A percentile compares a stretch with the other conserved stretches of the same genome.
Conservation (phyloP, 805 yeast genomes). For the Yamadazyma laniorum region DNA sequence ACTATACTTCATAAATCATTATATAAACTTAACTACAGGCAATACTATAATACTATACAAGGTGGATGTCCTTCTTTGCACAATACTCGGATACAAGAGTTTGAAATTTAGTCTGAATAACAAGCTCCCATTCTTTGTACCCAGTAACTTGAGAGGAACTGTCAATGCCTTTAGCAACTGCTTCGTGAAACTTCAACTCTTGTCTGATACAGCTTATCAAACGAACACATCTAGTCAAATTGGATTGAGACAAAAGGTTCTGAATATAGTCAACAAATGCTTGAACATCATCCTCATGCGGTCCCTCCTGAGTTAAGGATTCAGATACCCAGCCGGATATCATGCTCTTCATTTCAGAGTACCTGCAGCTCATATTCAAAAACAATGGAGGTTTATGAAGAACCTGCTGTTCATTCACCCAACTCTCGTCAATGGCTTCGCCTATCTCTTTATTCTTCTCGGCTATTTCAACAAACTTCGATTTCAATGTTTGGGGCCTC, state of each 20-base stretch:
- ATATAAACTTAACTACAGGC: too few species aligned
- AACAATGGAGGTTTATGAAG: slow-evolving; percentile 16
- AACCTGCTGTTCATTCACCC: slow-evolving; percentile 22
- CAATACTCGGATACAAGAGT: background rate
- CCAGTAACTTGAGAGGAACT: background rate
- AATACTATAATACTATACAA: too few species aligned
- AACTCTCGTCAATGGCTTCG: slow-evolving; percentile 13
- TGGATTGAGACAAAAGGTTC: slow-evolving; percentile 17
- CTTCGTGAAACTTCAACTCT: slow-evolving; percentile 6
- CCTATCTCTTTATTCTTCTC: slow-evolving; percentile 14
- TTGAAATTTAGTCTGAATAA: background rate
- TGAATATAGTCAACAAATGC: slow-evolving; percentile 21
- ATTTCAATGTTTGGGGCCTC: slow-evolving; percentile 24
- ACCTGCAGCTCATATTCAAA: slow-evolving; percentile 11
- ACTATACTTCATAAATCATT: slow-evolving; percentile 5
- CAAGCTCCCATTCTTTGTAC: slow-evolving; percentile 9
- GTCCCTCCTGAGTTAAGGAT: slow-evolving; percentile 32
- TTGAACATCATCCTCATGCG: slow-evolving; percentile 31
- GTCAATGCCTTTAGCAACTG: background rate
- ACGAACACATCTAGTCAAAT: slow-evolving; percentile 18
- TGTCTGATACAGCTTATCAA: slow-evolving; percentile 15
- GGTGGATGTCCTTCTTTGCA: too few species aligned
- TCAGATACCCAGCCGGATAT: slow-evolving; percentile 26
- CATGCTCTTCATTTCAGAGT: slow-evolving; percentile 16
- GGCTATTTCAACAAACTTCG: slow-evolving; percentile 22